Evolutionary conservation across 192 early-diverging fungal genomes (phyloP), one percentile per base, ranked within the genome.

Genomic region (Coemansia sp.): DNA sequence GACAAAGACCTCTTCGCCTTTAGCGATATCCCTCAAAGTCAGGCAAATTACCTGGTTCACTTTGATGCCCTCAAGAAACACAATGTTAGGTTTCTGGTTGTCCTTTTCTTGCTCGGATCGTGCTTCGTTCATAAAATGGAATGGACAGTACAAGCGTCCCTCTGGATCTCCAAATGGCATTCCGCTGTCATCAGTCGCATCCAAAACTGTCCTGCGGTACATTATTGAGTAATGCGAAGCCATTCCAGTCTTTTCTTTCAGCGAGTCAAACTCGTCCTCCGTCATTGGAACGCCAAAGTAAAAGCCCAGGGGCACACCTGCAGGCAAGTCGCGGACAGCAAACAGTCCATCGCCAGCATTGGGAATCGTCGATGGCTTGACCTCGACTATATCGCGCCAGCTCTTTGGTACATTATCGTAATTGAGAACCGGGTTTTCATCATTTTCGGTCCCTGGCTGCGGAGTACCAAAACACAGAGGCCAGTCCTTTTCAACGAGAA

Each of bases 281-380:
- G 92, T 94, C 92, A 95, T 97, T 9, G 95, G 95, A 8, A 97
- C 92, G 18, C 95, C 95, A 84, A 97, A 97, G 66, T 97, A 97
- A 67, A 96, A 97, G 2, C 95, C 95, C 5, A 97, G 71, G 0
- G 91, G 88, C 16, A 89, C 90, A 8, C 87, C 85, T 16, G 76
- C 84, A 3, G 94, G 94, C 5, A 97, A 57, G 58, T 88, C 84
- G 3, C 89, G 83, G 32, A 70, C 77, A 1, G 92, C 92, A 84
- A 93, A 94, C 6, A 92, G 65, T 0, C 92, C 92, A 46, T 86
- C 86, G n/a, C 92, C 92, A 11, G 89, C 88, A 49, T 86, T 84
- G 8, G 88, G 85, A 49, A 93, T 87, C 0, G 69, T 84, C 1
- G 91, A 94, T 0, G 63, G 42, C 26, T 75, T 70, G 13, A 90